Evolutionary conservation across 306 rosid genomes (phyloP).

Genomic region (Vigna reflexopilosa): DNA sequence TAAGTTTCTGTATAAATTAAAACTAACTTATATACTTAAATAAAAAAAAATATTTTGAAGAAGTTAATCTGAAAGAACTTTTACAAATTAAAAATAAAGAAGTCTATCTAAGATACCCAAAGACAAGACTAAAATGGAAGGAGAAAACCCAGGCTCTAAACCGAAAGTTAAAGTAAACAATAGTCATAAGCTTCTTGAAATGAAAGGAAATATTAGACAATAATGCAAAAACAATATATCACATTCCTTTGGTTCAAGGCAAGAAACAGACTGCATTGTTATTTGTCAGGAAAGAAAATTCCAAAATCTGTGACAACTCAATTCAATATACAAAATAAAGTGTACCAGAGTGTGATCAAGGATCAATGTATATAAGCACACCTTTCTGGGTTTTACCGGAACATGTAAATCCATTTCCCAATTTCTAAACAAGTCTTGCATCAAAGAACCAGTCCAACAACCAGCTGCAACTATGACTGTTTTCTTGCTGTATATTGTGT

Average conservation of each 20-base stretch:
- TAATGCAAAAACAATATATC: conserved; percentile 8
- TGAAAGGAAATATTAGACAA: not conserved
- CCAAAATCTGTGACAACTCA: not conserved
- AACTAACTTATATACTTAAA: no score
- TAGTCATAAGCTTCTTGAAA: not conserved
- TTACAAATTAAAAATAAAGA: no score
- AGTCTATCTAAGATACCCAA: no score
- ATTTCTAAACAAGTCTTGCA: conserved; percentile 65
- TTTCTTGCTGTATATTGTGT: conserved; percentile 66
- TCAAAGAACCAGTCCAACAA: conserved; percentile 91
- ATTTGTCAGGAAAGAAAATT: not conserved
- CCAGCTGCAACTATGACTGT: conserved; percentile 89
- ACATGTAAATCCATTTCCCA: conserved; percentile 66
- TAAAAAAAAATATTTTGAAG: no score
- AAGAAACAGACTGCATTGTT: conserved; percentile 6
- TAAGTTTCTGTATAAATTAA: no score
- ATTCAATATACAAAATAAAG: conserved; percentile 1
- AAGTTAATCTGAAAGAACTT: no score
- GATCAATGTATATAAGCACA: conserved; percentile 41
- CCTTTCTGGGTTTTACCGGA: conserved; percentile 90
- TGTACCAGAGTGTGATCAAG: conserved; percentile 14
- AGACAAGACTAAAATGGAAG: not conserved
- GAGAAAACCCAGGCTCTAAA: not conserved
- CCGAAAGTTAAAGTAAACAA: not conserved
- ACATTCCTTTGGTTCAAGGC: not conserved